Conservation (phyloP, 345 rosid genomes). For the Leavenworthia alabamica region DNA sequence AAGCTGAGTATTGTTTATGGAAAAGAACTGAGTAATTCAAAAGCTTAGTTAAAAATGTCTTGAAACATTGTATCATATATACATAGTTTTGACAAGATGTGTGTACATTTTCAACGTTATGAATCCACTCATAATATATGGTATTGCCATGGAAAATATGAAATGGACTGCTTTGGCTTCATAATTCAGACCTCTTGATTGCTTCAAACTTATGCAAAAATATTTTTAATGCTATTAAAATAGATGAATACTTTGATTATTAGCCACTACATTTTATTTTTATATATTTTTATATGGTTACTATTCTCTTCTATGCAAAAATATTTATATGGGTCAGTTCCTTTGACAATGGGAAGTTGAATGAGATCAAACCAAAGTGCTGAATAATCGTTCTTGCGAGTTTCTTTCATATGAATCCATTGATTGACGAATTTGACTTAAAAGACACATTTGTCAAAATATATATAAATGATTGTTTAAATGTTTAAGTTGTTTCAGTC, state of each 20-base stretch:
- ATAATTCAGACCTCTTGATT: neutral
- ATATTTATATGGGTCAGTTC: neutral
- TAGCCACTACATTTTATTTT: neutral
- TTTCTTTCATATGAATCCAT: neutral
- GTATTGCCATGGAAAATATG: neutral
- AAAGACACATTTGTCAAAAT: slow-evolving; percentile 4
- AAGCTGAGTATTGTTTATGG: neutral
- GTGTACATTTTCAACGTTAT: neutral
- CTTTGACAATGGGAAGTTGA: neutral
- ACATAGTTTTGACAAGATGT: neutral
- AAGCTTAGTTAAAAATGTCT: slow-evolving; percentile 1
- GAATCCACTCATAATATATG: neutral
- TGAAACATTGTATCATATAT: slow-evolving; percentile 8
- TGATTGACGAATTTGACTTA: neutral
- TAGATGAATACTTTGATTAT: too few species aligned
- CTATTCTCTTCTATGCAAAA: neutral
- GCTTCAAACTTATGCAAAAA: too few species aligned
- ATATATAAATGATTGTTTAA: neutral
- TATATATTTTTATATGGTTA: neutral
- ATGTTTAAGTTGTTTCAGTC: neutral
- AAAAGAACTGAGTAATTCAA: neutral
- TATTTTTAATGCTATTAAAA: neutral
- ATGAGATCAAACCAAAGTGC: neutral
- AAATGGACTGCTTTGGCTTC: neutral
- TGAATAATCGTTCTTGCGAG: neutral